A percentile compares a stretch with the other conserved stretches of the same genome.
Evolutionary conservation across 2,329 filamentous ascomycete species (phyloP).

Genomic region (Lasiodiplodia sp.): DNA sequence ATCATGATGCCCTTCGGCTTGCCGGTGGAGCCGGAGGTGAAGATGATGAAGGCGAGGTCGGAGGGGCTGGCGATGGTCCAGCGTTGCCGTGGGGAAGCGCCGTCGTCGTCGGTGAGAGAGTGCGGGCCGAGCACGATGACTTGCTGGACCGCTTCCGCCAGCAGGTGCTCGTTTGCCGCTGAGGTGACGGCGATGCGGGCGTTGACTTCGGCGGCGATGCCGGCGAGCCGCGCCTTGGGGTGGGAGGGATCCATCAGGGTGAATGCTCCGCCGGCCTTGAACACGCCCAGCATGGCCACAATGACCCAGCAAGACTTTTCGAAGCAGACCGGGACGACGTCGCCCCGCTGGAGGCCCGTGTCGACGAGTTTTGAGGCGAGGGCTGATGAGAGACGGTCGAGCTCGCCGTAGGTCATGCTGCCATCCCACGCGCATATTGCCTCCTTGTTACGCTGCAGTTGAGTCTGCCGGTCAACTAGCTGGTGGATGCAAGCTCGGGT

Average conservation of each 20-base stretch:
- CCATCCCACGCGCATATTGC: conserved; percentile 44
- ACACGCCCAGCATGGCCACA: conserved; percentile 46
- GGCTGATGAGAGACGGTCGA: conserved; percentile 41
- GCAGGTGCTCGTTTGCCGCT: no score
- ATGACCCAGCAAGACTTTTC: conserved; percentile 47
- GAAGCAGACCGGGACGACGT: conserved; percentile 47
- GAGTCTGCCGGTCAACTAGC: no score
- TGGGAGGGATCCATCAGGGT: conserved; percentile 44
- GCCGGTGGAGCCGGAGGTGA: conserved; percentile 42
- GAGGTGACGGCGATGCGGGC: not conserved
- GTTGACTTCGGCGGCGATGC: not conserved
- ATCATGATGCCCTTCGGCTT: not conserved
- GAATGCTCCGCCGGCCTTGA: conserved; percentile 48
- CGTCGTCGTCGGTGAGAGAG: no score
- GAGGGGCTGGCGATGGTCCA: no score
- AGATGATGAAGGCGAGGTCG: not conserved
- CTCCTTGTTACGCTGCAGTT: conserved; percentile 29
- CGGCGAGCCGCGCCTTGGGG: not conserved
- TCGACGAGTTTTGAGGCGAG: conserved; percentile 36
- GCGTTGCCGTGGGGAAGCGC: no score
- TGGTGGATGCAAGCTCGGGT: no score
- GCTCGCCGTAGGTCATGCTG: conserved; percentile 42
- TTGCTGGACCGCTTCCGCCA: not conserved
- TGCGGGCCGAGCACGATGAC: not conserved
- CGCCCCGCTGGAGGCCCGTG: conserved; percentile 41